Base-by-base conservation (phyloP, 176 grass and related monocot genomes). In the Triticum monococcum region DNA sequence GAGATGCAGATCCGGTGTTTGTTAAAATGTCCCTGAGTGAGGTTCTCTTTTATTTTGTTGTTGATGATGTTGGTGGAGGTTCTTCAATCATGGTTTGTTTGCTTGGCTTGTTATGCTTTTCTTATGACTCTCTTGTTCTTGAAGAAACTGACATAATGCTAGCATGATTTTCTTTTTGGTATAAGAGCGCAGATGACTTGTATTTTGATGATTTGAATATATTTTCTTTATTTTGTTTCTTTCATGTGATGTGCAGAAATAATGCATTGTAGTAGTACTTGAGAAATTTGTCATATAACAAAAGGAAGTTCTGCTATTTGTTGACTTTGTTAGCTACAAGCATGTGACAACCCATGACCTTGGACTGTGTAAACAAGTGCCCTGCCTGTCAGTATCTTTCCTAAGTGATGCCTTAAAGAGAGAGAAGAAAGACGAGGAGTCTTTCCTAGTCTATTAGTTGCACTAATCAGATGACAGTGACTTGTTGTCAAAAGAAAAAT, bases 1-100 rank as follows among this genome's bases (percentile, higher is more conserved):
- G 14, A 75, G 89, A 77, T 88, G 85, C 81, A 77, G 77, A 81
- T 70, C 68, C 60, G n/a, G 48, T 88, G 89, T 91, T 88, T 60
- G 89, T 81, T 88, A 35, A 84, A 88, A 88, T 81, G 77, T 91
- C 89, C 32, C 48, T 11, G 9, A 62, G 22, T 4, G 16, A 40
- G n/a, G 2, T 30, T 72, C 26, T 9, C 4, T 75, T 75, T 62
- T 69, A 52, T 79, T 33, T 52, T 67, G 9, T 11, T 23, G 36
- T 6, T 71, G 48, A 5, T 56, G 33, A 46, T 79, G 75, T 3
- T 87, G 20, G 9, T 62, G 37, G 5, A 6, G 14, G 17, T 83
- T 79, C 66, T 73, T 52, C 33, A 84, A 68, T 48, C 37, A 71
- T 52, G 46, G 17, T 68, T 5, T 62, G 81, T 38, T 84, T 48